A percentile compares a stretch with the other conserved stretches of the same genome.
Evolutionary conservation across 192 early-diverging fungal species (phyloP).

Genomic region (Backusella macrospora): DNA sequence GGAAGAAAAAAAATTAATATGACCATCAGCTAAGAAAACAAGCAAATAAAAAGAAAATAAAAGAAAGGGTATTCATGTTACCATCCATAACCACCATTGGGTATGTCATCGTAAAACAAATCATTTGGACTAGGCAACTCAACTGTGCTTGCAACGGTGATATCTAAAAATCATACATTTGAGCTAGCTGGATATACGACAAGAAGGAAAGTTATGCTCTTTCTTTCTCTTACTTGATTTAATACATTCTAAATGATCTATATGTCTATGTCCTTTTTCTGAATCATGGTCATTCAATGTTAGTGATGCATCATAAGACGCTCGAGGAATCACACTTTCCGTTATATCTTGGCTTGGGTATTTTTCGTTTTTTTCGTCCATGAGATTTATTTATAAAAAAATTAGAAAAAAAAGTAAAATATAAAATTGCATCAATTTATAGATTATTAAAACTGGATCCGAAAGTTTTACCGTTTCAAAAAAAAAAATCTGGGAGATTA

Average conservation of each 20-base stretch:
- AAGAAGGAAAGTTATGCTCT: not conserved
- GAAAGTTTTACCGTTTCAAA: not conserved
- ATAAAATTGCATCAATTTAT: not conserved
- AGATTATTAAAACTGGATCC: not conserved
- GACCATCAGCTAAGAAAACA: not conserved
- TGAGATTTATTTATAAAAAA: not conserved
- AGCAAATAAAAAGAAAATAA: too few species aligned
- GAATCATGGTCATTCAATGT: not conserved
- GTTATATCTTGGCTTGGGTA: not conserved
- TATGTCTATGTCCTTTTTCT: not conserved
- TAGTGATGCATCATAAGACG: not conserved
- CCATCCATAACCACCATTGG: constrained; percentile 23
- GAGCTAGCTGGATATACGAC: not conserved
- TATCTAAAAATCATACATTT: not conserved
- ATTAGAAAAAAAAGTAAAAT: not conserved
- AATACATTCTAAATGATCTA: not conserved
- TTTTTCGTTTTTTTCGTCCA: not conserved
- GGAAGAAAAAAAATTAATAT: not conserved
- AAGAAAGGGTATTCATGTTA: not conserved
- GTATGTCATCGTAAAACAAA: constrained; percentile 17
- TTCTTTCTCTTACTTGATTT: constrained; percentile 2
- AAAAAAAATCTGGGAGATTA: not conserved
- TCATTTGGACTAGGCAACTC: constrained; percentile 13
- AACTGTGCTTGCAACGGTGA: constrained; percentile 8
- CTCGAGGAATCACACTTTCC: constrained; percentile 2